Percentiles rank a stretch among this genome's conserved stretches.
Evolutionary conservation across 768 basidiomycete species (phyloP).

Genomic region (Xerocomellus amylosporus): DNA sequence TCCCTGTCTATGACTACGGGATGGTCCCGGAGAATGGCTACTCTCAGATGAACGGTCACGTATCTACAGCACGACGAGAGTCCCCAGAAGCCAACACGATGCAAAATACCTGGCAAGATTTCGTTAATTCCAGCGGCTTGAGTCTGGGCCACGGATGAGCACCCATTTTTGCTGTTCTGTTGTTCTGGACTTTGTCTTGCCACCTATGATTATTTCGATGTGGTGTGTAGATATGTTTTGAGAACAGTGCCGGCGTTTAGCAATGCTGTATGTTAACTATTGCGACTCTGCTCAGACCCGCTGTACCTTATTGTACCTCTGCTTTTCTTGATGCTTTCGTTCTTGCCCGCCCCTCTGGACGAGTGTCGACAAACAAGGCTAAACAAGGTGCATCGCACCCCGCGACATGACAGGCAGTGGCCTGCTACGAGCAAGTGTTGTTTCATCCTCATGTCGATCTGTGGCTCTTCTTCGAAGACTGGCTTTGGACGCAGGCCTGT

Average conservation of each 20-base stretch:
- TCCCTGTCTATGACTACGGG: slow-evolving; percentile 73
- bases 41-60: slow-evolving; percentile 41
- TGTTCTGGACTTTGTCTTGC: slow-evolving; percentile 10
- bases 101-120: slow-evolving; percentile 64
- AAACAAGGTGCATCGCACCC: slow-evolving; percentile 18
- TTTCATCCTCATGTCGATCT: slow-evolving; percentile 47
- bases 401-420: neutral
- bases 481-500: slow-evolving; percentile 50
- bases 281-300: neutral
- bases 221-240: slow-evolving; percentile 12
- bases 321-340: slow-evolving; percentile 15
- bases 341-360: neutral
- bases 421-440: neutral
- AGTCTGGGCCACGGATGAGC: slow-evolving; percentile 13
- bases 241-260: slow-evolving; percentile 3
- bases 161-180: neutral
- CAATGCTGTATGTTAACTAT: slow-evolving; percentile 20
- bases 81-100: slow-evolving; percentile 59
- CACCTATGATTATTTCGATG: slow-evolving; percentile 2
- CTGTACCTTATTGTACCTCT: slow-evolving; percentile 17
- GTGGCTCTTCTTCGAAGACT: slow-evolving; percentile 51
- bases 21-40: slow-evolving; percentile 32
- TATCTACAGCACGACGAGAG: slow-evolving; percentile 33
- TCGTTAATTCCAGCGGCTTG: slow-evolving; percentile 40
- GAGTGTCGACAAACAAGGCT: slow-evolving; percentile 17